Evolutionary conservation across 2,329 filamentous ascomycete genomes (phyloP).

Genomic region (Penicillium nordicum): DNA sequence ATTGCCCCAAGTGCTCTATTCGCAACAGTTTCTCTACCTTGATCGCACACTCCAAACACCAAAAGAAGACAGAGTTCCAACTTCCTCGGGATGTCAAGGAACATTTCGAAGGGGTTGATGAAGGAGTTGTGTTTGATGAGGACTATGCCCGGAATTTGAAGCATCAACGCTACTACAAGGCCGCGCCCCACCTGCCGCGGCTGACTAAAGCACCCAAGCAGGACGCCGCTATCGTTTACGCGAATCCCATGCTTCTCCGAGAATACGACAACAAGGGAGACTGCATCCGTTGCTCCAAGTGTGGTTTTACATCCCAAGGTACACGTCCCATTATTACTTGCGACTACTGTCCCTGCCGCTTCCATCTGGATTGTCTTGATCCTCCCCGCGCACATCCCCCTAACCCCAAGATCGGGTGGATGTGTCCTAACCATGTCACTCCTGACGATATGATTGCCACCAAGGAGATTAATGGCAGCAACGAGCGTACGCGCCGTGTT

Average conservation of each 20-base stretch:
- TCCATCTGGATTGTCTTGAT: conserved; percentile 90
- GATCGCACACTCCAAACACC: conserved; percentile 62
- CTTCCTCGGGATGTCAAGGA: conserved; percentile 69
- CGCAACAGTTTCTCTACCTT: conserved; percentile 61
- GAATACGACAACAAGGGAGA: conserved; percentile 69
- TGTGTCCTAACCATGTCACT: conserved; percentile 82
- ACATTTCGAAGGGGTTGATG: conserved; percentile 75
- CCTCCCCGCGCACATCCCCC: conserved; percentile 79
- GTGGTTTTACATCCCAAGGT: conserved; percentile 62
- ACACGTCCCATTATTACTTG: conserved; percentile 78
- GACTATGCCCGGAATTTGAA: conserved; percentile 14
- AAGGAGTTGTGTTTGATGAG: conserved; percentile 71
- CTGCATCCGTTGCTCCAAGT: conserved; percentile 72
- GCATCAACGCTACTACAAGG: conserved; percentile 17
- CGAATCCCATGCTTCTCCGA: conserved; percentile 43
- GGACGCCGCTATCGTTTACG: conserved; percentile 18
- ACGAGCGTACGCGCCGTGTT: conserved; percentile 41
- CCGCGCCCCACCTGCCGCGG: conserved; percentile 22
- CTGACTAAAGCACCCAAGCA: conserved; percentile 24
- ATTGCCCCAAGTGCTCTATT: conserved; percentile 63
- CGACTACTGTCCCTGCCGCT: conserved; percentile 74
- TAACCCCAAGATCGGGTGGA: conserved; percentile 69
- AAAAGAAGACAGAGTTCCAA: conserved; percentile 68
- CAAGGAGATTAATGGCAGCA: conserved; percentile 52
- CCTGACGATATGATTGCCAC: conserved; percentile 57